phyloP scores from a whole-genome alignment of 768 basidiomycete species.

The Clavaria fumosa region DNA sequence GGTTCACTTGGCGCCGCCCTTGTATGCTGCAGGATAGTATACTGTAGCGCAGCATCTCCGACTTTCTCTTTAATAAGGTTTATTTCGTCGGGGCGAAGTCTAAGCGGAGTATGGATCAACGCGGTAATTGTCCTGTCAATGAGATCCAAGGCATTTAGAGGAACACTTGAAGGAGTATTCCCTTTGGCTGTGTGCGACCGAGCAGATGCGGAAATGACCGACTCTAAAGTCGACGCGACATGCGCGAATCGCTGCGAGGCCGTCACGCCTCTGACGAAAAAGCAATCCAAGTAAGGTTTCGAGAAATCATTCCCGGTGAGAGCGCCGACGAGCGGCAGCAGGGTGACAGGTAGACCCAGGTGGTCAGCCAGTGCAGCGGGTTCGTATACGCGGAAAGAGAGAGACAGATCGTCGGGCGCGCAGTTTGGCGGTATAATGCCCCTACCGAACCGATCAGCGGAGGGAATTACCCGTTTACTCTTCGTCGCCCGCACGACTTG shows the following conservation, averaged over 20 bases:
- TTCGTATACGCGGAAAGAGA: constrained; percentile 44
- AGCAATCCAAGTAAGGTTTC: constrained; percentile 32
- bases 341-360: constrained; percentile 47
- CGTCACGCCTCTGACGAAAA: constrained; percentile 48
- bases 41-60: constrained; percentile 61
- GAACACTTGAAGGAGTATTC: too few species aligned
- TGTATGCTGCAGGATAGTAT: constrained; percentile 51
- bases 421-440: constrained; percentile 43
- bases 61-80: constrained; percentile 51
- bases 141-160: constrained; percentile 63
- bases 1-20: constrained; percentile 25
- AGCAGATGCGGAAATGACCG: constrained; percentile 34
- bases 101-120: constrained; percentile 36
- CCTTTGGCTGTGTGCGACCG: constrained; percentile 31
- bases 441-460: constrained; percentile 16
- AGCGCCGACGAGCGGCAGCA: constrained; percentile 66
- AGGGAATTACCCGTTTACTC: constrained; percentile 26
- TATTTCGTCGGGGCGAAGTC: constrained; percentile 44
- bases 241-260: constrained; percentile 50
- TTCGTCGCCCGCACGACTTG: constrained; percentile 41
- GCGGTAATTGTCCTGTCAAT: constrained; percentile 52
- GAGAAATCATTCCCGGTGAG: constrained; percentile 75
- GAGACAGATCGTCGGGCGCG: constrained; percentile 25
- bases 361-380: constrained; percentile 48
- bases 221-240: constrained; percentile 40